phyloP scores from a whole-genome alignment of 345 rosid species.

The Gossypium turneri region DNA sequence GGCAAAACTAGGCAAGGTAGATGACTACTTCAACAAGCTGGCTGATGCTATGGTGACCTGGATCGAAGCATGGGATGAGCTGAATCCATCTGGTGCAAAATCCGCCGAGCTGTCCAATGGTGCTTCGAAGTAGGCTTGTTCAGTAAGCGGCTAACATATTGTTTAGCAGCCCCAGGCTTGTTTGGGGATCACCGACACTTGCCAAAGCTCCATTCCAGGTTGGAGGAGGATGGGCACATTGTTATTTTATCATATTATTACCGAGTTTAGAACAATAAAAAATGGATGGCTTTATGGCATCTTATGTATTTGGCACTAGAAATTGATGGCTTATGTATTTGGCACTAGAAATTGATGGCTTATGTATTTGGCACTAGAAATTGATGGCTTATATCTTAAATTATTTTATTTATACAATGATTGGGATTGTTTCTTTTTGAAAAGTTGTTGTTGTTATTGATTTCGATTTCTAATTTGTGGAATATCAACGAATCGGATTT shows the following conservation, averaged over 20 bases:
- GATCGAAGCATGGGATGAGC: not conserved
- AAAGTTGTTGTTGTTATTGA: not conserved
- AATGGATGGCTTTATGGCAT: not conserved
- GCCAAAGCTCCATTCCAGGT: not conserved
- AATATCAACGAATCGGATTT: no score
- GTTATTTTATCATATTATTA: not conserved
- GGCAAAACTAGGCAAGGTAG: not conserved
- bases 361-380: not conserved
- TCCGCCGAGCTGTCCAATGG: not conserved
- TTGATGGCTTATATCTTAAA: not conserved
- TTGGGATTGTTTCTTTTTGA: not conserved
- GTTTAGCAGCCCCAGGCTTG: not conserved
- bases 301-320: not conserved
- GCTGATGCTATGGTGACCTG: not conserved
- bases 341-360: not conserved
- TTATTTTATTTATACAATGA: not conserved
- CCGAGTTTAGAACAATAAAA: not conserved
- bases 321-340: not conserved
- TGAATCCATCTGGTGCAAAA: not conserved
- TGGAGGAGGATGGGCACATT: not conserved
- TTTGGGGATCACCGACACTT: not conserved
- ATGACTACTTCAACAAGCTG: not conserved
- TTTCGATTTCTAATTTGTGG: not conserved
- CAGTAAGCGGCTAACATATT: not conserved
- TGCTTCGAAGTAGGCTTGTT: not conserved